Evolutionary conservation across 2,329 filamentous ascomycete genomes (phyloP), one percentile per base, ranked within the genome.

Genomic region (Xylariaceae sp.): DNA sequence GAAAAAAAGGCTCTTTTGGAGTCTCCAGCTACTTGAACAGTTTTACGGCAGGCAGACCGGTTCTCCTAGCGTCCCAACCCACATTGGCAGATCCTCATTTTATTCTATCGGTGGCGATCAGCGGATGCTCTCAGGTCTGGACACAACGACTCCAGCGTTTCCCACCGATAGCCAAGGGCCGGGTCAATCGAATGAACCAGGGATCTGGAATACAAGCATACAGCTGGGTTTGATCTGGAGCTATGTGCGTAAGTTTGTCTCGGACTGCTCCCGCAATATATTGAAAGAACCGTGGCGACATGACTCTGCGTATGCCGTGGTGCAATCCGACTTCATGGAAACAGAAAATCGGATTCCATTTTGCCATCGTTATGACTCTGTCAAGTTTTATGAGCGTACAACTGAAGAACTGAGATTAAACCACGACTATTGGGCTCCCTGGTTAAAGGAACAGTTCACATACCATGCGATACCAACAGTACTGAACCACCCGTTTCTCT

Each of bases 261-360:
- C 53, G 14, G 53, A 56, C 38, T 56, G 53, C 35, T 48, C 53
- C 38, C 51, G 51, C 45, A 49, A 54, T 36, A 51, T 51, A 51
- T 18, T 56, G 17, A 53, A 56, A 39, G 53, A 56, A 39, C 53
- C 53, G 3, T 56, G 53, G 53, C 43, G 53, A 11, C 53, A 56
- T 31, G 53, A 56, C 35, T 56, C 53, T 11, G 51, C 53, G 2
- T 56, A 56, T 33, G 53, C 53, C 32, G 48, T 56, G 19, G 53
- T 56, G 15, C 53, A 56, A 40, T 53, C 53, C 12, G 53, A 56
- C 44, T 56, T 56, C 9, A 51, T 56, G 51, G 53, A 56, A 42
- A 56, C 53, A 12, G 53, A 56, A 32, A 56, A 56, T 42, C 50
- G 53, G 39, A 49, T 56, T n/a, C 53, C 53, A n/a, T 53, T 56